A percentile compares a stretch with the other conserved stretches of the same genome.
Conservation (phyloP, 345 rosid genomes). For the Bruguiera gymnorhiza region DNA sequence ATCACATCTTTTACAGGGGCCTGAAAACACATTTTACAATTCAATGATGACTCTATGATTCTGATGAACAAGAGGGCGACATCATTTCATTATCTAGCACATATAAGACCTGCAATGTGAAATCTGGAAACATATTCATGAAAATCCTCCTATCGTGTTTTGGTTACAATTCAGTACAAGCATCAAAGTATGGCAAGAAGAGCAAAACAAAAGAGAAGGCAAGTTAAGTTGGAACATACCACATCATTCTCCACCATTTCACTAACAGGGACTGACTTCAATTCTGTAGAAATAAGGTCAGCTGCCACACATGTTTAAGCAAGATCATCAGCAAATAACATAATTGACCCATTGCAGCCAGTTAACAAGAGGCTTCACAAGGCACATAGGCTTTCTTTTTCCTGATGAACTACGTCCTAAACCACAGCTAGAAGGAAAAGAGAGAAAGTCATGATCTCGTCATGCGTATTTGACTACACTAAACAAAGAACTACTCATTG, state of each 20-base stretch:
- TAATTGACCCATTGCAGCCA: too few relatives aligned
- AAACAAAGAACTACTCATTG: too few relatives aligned
- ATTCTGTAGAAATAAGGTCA: slow-evolving; percentile 18
- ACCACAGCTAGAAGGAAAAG: neutral
- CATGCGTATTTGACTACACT: too few relatives aligned
- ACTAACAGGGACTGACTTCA: slow-evolving; percentile 23
- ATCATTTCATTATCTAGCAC: neutral
- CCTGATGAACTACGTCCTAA: too few relatives aligned
- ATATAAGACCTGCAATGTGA: neutral
- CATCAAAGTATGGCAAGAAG: neutral
- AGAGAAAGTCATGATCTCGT: neutral
- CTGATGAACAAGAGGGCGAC: too few relatives aligned
- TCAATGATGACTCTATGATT: too few relatives aligned
- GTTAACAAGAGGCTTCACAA: too few relatives aligned
- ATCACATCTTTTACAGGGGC: slow-evolving; percentile 28
- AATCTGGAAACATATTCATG: neutral
- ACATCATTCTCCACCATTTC: slow-evolving; percentile 25
- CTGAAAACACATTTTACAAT: slow-evolving; percentile 21
- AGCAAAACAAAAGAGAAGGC: neutral
- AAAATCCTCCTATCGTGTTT: neutral
- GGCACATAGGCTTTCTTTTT: too few relatives aligned
- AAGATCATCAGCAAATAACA: neutral
- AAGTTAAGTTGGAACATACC: slow-evolving; percentile 22
- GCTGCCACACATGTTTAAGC: slow-evolving; percentile 24
- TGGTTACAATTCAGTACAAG: neutral